Evolutionary conservation across 768 basidiomycete genomes (phyloP).

Genomic region (Trametes elegans): DNA sequence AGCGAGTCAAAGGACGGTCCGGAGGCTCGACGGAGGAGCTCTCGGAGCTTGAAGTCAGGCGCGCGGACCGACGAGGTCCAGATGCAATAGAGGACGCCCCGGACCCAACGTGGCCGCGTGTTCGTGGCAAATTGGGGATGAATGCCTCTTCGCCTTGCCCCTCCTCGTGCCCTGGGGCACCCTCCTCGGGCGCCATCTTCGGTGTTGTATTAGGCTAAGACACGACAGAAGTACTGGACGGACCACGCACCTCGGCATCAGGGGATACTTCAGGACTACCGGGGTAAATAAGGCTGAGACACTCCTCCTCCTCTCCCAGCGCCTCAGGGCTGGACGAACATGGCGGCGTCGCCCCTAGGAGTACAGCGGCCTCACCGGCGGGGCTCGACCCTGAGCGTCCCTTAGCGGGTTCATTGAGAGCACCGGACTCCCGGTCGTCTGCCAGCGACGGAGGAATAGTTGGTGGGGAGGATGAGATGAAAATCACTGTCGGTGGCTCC

Average conservation of each 20-base stretch:
- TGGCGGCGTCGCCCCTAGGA: not conserved
- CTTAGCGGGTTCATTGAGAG: too few species aligned
- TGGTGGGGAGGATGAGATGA: not conserved
- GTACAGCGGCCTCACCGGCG: not conserved
- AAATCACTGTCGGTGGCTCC: too few species aligned
- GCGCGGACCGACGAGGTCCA: constrained; percentile 15
- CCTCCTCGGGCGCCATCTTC: not conserved
- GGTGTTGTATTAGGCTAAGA: not conserved
- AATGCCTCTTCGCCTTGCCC: not conserved
- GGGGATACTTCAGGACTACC: constrained; percentile 2
- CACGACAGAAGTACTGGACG: not conserved
- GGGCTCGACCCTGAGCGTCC: not conserved
- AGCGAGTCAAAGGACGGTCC: not conserved
- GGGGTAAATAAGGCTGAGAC: constrained; percentile 9
- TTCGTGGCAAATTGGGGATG: not conserved
- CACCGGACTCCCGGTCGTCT: not conserved
- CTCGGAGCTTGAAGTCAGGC: constrained; percentile 10
- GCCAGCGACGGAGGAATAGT: not conserved
- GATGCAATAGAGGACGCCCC: constrained; percentile 1
- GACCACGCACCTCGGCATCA: constrained; percentile 10
- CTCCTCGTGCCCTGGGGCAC: not conserved
- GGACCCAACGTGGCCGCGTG: constrained; percentile 2
- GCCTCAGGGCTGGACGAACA: constrained; percentile 1
- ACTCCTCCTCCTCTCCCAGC: constrained; percentile 10
- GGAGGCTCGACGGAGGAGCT: constrained; percentile 19